phyloP scores from a whole-genome alignment of 192 early-diverging fungal species.

The Diversispora eburnea region DNA sequence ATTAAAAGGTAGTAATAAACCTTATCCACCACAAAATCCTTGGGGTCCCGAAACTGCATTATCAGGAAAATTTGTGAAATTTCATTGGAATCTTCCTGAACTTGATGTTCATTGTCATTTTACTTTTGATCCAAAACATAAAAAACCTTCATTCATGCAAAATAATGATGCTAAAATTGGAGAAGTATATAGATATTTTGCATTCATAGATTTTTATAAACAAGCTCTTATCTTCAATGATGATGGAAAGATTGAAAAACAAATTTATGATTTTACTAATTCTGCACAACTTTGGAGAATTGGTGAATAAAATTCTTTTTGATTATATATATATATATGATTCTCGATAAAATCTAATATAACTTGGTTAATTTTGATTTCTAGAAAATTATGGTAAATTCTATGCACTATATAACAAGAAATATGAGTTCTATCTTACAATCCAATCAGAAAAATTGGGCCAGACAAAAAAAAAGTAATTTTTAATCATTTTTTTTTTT shows the following conservation, averaged over 20 bases:
- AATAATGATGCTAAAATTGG: neutral
- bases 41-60: neutral
- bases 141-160: neutral
- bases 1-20: neutral
- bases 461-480: neutral
- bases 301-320: neutral
- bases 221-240: neutral
- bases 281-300: constrained; percentile 7
- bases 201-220: constrained; percentile 5
- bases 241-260: neutral
- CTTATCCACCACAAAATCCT: constrained; percentile 4
- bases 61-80: constrained; percentile 1
- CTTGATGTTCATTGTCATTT: neutral
- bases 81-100: neutral
- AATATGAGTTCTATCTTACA: neutral
- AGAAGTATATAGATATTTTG: constrained; percentile 12
- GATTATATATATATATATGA: neutral
- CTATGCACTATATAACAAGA: constrained; percentile 15
- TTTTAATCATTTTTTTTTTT: neutral
- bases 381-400: neutral
- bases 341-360: neutral
- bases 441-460: neutral
- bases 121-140: neutral
- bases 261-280: constrained; percentile 11
- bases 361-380: neutral